These are phyloP conservation scores for Mycena leptocephala DNA, from an alignment of 768 basidiomycete species.

Conservation along the genomic window DNA sequence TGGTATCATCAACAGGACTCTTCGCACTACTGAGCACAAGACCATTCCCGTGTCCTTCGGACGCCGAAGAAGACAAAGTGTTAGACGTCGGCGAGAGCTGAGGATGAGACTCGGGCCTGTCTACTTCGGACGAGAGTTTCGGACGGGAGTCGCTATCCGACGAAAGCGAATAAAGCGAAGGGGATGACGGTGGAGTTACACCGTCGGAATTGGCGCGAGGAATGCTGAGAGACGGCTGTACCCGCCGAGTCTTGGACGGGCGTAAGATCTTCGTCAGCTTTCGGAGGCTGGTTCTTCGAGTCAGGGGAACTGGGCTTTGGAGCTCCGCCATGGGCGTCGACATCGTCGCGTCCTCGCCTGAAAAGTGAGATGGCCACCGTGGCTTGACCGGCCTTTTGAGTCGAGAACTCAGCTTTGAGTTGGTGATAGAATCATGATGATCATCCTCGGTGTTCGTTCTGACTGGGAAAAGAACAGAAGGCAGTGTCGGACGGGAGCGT, in stretches of 20 bases:
- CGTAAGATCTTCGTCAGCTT: slow-evolving; percentile 30
- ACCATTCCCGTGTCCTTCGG: slow-evolving; percentile 19
- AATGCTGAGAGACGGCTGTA: slow-evolving; percentile 10
- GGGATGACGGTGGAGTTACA: slow-evolving; percentile 24
- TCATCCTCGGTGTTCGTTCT: slow-evolving; percentile 12
- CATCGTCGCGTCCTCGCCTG: background rate
- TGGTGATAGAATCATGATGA: slow-evolving; percentile 31
- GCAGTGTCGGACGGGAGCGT: background rate
- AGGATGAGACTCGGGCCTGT: background rate
- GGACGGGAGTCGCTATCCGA: slow-evolving; percentile 22
- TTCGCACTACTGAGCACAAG: background rate
- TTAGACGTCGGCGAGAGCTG: slow-evolving; percentile 25
- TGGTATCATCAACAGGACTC: background rate
- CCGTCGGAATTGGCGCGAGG: background rate
- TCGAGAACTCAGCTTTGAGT: slow-evolving; percentile 12
- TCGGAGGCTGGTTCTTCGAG: slow-evolving; percentile 25
- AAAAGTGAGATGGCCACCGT: too few species aligned
- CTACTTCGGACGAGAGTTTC: slow-evolving; percentile 4
- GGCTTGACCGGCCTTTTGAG: slow-evolving; percentile 19
- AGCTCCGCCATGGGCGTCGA: background rate
- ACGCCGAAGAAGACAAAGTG: slow-evolving; percentile 22
- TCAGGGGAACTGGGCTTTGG: slow-evolving; percentile 5
- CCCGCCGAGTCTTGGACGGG: slow-evolving; percentile 13
- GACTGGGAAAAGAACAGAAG: slow-evolving; percentile 25
- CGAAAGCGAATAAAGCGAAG: slow-evolving; percentile 34